phyloP scores from a whole-genome alignment of 352 stramenopile genomes.

The Phytophthora quininea region DNA sequence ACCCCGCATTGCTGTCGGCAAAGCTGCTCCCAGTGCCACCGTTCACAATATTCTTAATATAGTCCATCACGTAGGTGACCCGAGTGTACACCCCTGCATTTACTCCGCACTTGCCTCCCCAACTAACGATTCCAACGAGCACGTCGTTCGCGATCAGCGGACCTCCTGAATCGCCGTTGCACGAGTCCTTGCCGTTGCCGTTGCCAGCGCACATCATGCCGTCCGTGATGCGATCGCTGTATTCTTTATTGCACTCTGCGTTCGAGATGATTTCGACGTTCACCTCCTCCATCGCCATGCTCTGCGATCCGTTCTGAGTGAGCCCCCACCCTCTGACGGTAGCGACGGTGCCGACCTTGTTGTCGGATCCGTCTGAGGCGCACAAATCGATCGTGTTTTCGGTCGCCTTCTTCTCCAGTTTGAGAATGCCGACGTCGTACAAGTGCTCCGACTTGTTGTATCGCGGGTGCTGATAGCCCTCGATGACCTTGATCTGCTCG shows the following conservation, averaged over 20 bases:
- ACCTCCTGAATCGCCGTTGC: constrained; percentile 74
- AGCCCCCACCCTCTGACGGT: constrained; percentile 67
- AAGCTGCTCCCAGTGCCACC: constrained; percentile 29
- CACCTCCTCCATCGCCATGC: constrained; percentile 53
- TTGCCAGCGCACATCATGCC: constrained; percentile 68
- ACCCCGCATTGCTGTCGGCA: constrained; percentile 16
- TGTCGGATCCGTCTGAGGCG: constrained; percentile 51
- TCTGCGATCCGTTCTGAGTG: constrained; percentile 50
- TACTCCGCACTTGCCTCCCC: constrained; percentile 59
- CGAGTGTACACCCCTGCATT: constrained; percentile 65
- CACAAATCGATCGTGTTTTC: constrained; percentile 39
- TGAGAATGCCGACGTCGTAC: constrained; percentile 64
- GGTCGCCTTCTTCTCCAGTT: constrained; percentile 53
- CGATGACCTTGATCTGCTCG: constrained; percentile 52
- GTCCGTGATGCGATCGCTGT: constrained; percentile 60
- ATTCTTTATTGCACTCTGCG: constrained; percentile 60
- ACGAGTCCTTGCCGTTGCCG: constrained; percentile 55
- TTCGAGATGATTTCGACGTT: constrained; percentile 67
- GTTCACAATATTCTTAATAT: constrained; percentile 56
- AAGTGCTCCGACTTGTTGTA: constrained; percentile 60
- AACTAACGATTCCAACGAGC: constrained; percentile 72
- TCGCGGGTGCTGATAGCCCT: constrained; percentile 52
- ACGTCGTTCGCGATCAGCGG: constrained; percentile 58
- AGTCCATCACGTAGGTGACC: constrained; percentile 56
- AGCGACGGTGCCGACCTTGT: constrained; percentile 53